Evolutionary conservation across 179 eudicot species (phyloP).

Genomic region (Nepenthes alata): DNA sequence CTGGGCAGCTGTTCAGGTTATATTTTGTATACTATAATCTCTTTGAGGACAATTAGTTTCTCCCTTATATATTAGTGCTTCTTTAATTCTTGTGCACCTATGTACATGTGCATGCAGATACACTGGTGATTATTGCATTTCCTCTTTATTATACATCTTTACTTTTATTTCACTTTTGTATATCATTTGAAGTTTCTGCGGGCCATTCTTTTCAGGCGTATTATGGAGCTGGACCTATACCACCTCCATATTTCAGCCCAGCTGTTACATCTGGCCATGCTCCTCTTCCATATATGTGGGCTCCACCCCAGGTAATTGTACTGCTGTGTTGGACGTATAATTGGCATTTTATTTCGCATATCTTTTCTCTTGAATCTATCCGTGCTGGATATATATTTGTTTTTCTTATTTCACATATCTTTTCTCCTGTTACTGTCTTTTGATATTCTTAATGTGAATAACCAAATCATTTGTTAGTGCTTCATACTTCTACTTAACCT

Average conservation of each 20-base stretch:
- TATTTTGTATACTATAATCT: conserved; percentile 2
- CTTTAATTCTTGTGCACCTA: too few species aligned
- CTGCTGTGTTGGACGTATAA: not conserved
- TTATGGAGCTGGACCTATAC: conserved; percentile 66
- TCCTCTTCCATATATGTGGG: conserved; percentile 92
- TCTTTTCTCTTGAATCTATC: not conserved
- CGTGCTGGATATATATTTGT: not conserved
- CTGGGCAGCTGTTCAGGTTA: conserved; percentile 95
- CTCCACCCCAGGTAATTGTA: conserved; percentile 63
- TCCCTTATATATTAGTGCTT: too few species aligned
- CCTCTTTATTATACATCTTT: too few species aligned
- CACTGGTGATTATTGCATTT: too few species aligned
- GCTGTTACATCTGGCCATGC: conserved; percentile 67
- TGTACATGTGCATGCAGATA: not conserved
- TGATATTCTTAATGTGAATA: not conserved
- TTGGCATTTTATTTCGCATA: not conserved
- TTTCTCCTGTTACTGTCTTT: not conserved
- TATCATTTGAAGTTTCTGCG: too few species aligned
- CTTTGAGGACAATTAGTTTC: not conserved
- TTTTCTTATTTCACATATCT: too few species aligned
- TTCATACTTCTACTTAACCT: conserved; percentile 1
- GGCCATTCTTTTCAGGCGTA: conserved; percentile 43
- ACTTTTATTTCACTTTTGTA: too few species aligned
- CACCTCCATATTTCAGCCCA: conserved; percentile 65
- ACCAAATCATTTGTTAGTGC: not conserved